Evolutionary conservation across 2,329 filamentous ascomycete genomes (phyloP).

Genomic region (Aspergillus nomiae): DNA sequence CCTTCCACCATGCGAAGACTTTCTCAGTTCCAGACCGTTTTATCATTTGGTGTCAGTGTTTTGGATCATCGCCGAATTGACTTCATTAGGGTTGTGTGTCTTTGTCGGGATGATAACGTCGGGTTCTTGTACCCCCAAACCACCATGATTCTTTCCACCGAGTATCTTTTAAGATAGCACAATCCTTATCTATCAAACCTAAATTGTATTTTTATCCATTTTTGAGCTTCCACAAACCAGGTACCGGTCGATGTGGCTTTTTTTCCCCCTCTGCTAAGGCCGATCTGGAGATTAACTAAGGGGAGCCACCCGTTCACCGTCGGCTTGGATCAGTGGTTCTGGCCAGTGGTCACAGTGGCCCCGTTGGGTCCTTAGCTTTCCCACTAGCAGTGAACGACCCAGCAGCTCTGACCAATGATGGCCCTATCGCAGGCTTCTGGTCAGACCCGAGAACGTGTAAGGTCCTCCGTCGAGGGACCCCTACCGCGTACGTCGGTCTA

Average conservation of each 20-base stretch:
- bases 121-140: not conserved
- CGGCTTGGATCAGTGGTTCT: not conserved
- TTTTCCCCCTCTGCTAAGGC: not conserved
- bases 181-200: not conserved
- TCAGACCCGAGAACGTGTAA: not conserved
- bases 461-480: not conserved
- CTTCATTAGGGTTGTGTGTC: not conserved
- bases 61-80: conserved; percentile 1
- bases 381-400: not conserved
- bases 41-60: conserved; percentile 1
- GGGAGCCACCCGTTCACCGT: not conserved
- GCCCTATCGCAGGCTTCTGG: not conserved
- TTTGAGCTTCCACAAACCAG: not conserved
- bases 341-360: not conserved
- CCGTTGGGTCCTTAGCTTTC: not conserved
- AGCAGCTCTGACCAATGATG: not conserved
- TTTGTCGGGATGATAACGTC: not conserved
- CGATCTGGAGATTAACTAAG: not conserved
- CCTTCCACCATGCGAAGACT: not conserved
- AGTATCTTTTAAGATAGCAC: not conserved
- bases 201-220: not conserved
- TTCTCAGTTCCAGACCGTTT: conserved; percentile 6
- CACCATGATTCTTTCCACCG: not conserved
- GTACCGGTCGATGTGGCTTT: not conserved
- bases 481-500: not conserved